Evolutionary conservation across 495 filamentous ascomycete species (phyloP).

Genomic region (Penicillium steckii): DNA sequence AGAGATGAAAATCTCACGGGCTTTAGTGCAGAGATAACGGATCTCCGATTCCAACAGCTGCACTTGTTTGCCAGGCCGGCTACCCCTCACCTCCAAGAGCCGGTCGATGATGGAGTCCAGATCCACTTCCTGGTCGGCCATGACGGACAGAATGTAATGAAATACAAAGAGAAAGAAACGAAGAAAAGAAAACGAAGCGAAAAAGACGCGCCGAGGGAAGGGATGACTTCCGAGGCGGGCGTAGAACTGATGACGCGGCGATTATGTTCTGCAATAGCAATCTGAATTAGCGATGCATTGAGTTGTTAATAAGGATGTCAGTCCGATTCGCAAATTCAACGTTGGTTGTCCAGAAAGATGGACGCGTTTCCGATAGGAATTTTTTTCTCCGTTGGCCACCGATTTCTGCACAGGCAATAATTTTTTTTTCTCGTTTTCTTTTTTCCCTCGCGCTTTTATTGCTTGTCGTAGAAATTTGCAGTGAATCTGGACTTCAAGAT

Average conservation of each 20-base stretch:
- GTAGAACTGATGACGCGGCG: constrained; percentile 41
- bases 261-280: constrained; percentile 31
- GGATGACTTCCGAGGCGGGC: constrained; percentile 33
- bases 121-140: constrained; percentile 99
- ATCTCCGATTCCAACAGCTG: constrained; percentile 97
- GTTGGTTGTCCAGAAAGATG: constrained; percentile 12
- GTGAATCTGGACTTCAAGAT: neutral
- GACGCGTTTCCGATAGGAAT: constrained; percentile 23
- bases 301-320: constrained; percentile 8
- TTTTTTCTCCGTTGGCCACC: constrained; percentile 16
- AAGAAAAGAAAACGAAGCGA: constrained; percentile 26
- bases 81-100: constrained; percentile 95
- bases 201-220: constrained; percentile 30
- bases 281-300: constrained; percentile 17
- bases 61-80: constrained; percentile 96
- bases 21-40: constrained; percentile 96
- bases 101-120: constrained; percentile 99
- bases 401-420: neutral
- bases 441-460: neutral
- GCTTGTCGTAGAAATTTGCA: neutral
- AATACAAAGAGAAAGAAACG: constrained; percentile 25
- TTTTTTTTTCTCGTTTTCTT: too few relatives aligned
- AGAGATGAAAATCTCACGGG: constrained; percentile 98
- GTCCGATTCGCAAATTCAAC: constrained; percentile 12
- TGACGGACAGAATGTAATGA: constrained; percentile 49